Percentiles rank a stretch among this genome's conserved stretches.
Evolutionary conservation across 345 rosid species (phyloP).

Genomic region (Acer saccharum): DNA sequence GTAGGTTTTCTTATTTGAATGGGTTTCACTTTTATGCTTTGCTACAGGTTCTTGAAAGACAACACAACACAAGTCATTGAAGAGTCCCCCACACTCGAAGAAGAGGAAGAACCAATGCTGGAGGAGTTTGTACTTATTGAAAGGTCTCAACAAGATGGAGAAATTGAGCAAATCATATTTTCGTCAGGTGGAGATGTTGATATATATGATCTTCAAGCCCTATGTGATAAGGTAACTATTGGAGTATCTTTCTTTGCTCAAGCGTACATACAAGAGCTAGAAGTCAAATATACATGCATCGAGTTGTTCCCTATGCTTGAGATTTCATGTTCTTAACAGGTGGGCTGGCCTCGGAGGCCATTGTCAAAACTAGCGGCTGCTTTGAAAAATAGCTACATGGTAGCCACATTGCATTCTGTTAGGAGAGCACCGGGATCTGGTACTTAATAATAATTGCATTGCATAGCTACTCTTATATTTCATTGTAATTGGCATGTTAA

Average conservation of each 20-base stretch:
- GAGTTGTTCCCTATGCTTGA: neutral
- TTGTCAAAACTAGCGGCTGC: conserved; percentile 82
- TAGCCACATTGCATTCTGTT: conserved; percentile 81
- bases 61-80: conserved; percentile 67
- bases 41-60: conserved; percentile 59
- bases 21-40: conserved; percentile 12
- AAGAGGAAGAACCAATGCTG: conserved; percentile 67
- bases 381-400: conserved; percentile 93
- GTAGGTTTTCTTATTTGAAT: neutral
- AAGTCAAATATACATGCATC: neutral
- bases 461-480: neutral
- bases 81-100: conserved; percentile 53
- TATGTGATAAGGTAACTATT: conserved; percentile 77
- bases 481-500: conserved; percentile 18
- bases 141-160: conserved; percentile 63
- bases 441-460: conserved; percentile 29
- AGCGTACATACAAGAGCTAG: neutral
- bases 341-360: conserved; percentile 97
- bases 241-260: neutral
- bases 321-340: conserved; percentile 41
- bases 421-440: conserved; percentile 64
- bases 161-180: conserved; percentile 75
- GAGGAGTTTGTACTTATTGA: conserved; percentile 79
- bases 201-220: conserved; percentile 84
- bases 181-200: conserved; percentile 92